Percentiles rank a stretch among this genome's conserved stretches.
phyloP scores from a whole-genome alignment of 768 basidiomycete species.

The Macrolepiota fuliginosa region DNA sequence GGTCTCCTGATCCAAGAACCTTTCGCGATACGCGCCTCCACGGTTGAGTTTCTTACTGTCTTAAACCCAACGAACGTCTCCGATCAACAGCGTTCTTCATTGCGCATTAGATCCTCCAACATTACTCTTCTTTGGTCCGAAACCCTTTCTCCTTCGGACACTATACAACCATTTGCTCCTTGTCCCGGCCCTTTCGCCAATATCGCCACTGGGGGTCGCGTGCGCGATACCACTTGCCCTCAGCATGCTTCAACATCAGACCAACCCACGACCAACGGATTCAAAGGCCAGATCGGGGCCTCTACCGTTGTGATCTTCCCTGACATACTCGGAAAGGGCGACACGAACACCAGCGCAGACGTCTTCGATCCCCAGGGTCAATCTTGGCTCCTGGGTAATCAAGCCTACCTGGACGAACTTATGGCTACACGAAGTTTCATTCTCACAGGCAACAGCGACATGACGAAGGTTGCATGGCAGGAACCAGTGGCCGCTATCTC shows the following conservation, averaged over 20 bases:
- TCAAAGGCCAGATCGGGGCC: conserved; percentile 13
- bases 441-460: conserved; percentile 4
- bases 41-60: conserved; percentile 12
- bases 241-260: neutral
- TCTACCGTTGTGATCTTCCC: conserved; percentile 9
- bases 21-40: conserved; percentile 4
- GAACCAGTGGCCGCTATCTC: conserved; percentile 11
- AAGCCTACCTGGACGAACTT: conserved; percentile 8
- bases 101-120: conserved; percentile 8
- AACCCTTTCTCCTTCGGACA: neutral
- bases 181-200: conserved; percentile 9
- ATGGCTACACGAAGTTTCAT: conserved; percentile 13
- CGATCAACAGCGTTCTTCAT: neutral
- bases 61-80: neutral
- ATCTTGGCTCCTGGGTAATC: conserved; percentile 5
- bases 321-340: conserved; percentile 12
- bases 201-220: conserved; percentile 11
- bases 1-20: conserved; percentile 9
- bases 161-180: conserved; percentile 7
- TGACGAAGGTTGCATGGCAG: neutral
- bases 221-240: conserved; percentile 12
- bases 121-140: conserved; percentile 13
- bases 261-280: neutral
- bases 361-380: conserved; percentile 9
- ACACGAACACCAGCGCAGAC: conserved; percentile 3